Conservation (phyloP, 2,329 filamentous ascomycete genomes). For the Penicillium polonicum region DNA sequence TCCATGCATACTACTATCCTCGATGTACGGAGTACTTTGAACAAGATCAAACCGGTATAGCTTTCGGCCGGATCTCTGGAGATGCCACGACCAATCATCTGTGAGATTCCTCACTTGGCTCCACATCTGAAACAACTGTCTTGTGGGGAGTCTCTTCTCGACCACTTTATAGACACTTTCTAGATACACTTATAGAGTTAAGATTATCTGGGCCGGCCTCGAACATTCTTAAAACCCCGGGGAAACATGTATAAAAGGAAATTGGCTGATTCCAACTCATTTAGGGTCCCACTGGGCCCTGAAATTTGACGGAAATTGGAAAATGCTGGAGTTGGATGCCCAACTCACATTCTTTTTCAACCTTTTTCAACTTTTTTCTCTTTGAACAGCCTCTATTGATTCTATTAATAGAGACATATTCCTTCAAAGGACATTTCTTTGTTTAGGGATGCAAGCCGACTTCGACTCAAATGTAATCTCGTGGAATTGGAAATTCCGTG, state of each 20-base stretch:
- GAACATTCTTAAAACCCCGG: not conserved
- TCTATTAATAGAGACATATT: not conserved
- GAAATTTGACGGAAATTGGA: not conserved
- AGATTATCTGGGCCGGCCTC: not conserved
- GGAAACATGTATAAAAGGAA: not conserved
- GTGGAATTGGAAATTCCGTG: not conserved
- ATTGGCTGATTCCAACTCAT: not conserved
- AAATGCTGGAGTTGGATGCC: not conserved
- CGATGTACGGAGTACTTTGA: too few species aligned
- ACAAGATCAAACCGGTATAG: not conserved
- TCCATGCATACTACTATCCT: not conserved
- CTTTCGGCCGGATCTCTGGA: conserved; percentile 4
- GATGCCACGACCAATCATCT: not conserved
- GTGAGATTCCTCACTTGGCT: not conserved
- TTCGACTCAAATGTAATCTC: not conserved
- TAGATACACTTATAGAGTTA: not conserved
- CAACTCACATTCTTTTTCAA: not conserved
- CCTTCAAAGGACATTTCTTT: not conserved
- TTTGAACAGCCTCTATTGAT: not conserved
- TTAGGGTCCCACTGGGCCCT: not conserved
- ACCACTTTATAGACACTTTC: not conserved
- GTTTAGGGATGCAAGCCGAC: not conserved
- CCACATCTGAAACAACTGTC: conserved; percentile 22
- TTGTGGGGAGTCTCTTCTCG: not conserved
- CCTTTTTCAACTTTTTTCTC: not conserved